phyloP scores from a whole-genome alignment of 2,329 filamentous ascomycete genomes.

The Paecilomyces dactylethromorphus region DNA sequence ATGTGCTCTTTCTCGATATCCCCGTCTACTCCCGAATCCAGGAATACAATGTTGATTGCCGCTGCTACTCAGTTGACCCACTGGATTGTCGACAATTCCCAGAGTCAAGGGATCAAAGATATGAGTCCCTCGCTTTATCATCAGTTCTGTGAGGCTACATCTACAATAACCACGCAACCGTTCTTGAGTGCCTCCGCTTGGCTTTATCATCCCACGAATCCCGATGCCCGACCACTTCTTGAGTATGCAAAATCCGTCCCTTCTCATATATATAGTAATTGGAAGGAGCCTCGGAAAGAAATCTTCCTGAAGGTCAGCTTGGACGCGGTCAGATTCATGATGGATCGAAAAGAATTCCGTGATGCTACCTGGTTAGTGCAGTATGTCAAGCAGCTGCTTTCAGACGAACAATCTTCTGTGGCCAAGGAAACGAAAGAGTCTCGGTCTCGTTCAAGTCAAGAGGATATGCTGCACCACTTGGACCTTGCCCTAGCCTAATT shows the following conservation, averaged over 20 bases:
- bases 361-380: slow-evolving; percentile 23
- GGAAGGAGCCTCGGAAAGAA: slow-evolving; percentile 16
- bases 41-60: slow-evolving; percentile 15
- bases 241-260: slow-evolving; percentile 18
- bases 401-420: slow-evolving; percentile 11
- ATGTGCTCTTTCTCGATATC: slow-evolving; percentile 11
- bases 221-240: slow-evolving; percentile 25
- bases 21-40: slow-evolving; percentile 2
- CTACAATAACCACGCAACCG: slow-evolving; percentile 14
- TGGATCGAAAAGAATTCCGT: slow-evolving; percentile 22
- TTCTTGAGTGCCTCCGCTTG: slow-evolving; percentile 22
- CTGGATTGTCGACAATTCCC: slow-evolving; percentile 16
- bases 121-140: slow-evolving; percentile 26
- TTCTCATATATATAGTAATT: slow-evolving; percentile 11
- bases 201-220: slow-evolving; percentile 32
- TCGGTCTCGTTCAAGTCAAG: slow-evolving; percentile 13
- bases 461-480: slow-evolving; percentile 18
- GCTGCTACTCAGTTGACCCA: slow-evolving; percentile 19
- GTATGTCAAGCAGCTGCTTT: slow-evolving; percentile 24
- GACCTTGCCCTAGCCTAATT: slow-evolving; percentile 15
- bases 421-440: slow-evolving; percentile 7
- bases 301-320: slow-evolving; percentile 26
- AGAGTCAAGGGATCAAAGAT: slow-evolving; percentile 13
- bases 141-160: slow-evolving; percentile 19
- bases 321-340: slow-evolving; percentile 31